Conservation (phyloP, 176 grass and related monocot species). For the bread wheat (Triticum aestivum) region IWGSC_CS_RefSeq_v2.1 NC_057797.1:573180034-573180533, state of each 20-base stretch:
- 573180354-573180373: background rate
- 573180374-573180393: slow-evolving; percentile 21
- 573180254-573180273: background rate
- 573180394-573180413: background rate
- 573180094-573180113: no score
- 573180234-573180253: background rate
- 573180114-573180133: no score
- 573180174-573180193: no score
- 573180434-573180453: background rate
- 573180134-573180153: no score
- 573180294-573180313: background rate
- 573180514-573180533: slow-evolving; percentile 42
- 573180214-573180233: background rate
- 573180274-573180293: background rate
- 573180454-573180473: background rate
- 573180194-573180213: no score
- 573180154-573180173: no score
- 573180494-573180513: slow-evolving; percentile 43
- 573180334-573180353: background rate
- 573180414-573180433: background rate
- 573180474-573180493: slow-evolving; percentile 29
- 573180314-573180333: background rate
- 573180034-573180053: no score
- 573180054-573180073: no score
- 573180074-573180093: no score